A percentile compares a stretch with the other conserved stretches of the same genome.
These are phyloP conservation scores for Elongisporangium prolatum DNA, from an alignment of 352 stramenopile genomes.

Conservation along the genomic window DNA sequence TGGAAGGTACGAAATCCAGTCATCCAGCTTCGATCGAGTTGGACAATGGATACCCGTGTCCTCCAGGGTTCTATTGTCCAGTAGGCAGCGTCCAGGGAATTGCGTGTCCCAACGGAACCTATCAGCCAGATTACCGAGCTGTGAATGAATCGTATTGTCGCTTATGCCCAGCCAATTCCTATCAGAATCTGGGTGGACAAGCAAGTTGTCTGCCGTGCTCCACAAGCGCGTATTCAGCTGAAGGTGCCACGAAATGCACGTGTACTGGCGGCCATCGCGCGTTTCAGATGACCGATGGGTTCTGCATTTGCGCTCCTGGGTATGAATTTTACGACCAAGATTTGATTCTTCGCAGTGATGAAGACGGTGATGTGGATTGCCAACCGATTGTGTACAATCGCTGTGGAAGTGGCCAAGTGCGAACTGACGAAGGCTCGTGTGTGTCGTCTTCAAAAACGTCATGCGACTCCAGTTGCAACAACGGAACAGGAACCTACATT, in stretches of 20 bases:
- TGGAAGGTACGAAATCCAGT: constrained; percentile 59
- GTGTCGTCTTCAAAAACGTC: constrained; percentile 33
- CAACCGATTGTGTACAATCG: constrained; percentile 90
- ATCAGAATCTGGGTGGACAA: constrained; percentile 66
- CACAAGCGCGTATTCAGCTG: constrained; percentile 57
- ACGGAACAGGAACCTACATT: constrained; percentile 71
- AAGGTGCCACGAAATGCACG: constrained; percentile 61
- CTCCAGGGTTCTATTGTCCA: constrained; percentile 73
- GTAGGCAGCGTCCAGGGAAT: constrained; percentile 40
- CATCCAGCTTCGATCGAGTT: constrained; percentile 37
- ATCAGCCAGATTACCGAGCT: constrained; percentile 45
- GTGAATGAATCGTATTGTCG: constrained; percentile 54
- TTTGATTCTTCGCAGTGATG: constrained; percentile 70
- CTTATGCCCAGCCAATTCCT: constrained; percentile 67
- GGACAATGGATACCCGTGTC: constrained; percentile 87
- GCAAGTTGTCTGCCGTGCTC: constrained; percentile 84
- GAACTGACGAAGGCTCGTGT: constrained; percentile 69
- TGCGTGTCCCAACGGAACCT: constrained; percentile 75
- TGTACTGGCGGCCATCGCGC: constrained; percentile 86
- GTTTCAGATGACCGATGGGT: constrained; percentile 89
- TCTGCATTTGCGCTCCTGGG: constrained; percentile 88
- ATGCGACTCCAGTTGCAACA: constrained; percentile 53
- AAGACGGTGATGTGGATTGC: constrained; percentile 87
- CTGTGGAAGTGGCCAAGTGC: constrained; percentile 68
- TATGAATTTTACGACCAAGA: constrained; percentile 91